Conservation (phyloP, 352 stramenopile species). For the Phytophthora megakarya region DNA sequence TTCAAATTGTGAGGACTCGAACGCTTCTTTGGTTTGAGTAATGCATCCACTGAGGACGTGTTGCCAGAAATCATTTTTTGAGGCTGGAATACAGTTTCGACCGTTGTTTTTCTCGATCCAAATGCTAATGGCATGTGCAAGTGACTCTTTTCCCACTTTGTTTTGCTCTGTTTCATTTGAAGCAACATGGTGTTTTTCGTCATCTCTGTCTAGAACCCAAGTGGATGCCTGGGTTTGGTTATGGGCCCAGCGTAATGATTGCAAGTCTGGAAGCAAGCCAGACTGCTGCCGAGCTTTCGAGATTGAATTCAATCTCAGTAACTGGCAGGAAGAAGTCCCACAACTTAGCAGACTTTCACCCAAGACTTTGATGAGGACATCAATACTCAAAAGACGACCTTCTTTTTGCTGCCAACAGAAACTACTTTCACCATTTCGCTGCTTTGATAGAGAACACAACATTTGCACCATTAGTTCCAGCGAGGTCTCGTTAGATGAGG, state of each 20-base stretch:
- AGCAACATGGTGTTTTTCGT: too few relatives aligned
- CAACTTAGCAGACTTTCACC: conserved; percentile 34
- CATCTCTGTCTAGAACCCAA: conserved; percentile 36
- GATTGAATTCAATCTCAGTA: conserved; percentile 12
- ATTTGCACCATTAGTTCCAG: conserved; percentile 58
- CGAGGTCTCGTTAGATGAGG: conserved; percentile 1
- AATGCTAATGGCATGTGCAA: conserved; percentile 22
- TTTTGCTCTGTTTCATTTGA: neutral
- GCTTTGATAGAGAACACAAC: conserved; percentile 46
- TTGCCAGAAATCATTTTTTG: conserved; percentile 35
- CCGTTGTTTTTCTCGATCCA: conserved; percentile 28
- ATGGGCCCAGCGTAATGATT: conserved; percentile 27
- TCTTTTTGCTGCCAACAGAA: conserved; percentile 74
- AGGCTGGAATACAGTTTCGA: neutral
- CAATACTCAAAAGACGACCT: conserved; percentile 71
- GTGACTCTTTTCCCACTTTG: conserved; percentile 13
- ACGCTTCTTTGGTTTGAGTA: conserved; percentile 42
- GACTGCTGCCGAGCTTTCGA: neutral
- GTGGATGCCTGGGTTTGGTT: conserved; percentile 34
- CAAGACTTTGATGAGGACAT: conserved; percentile 52
- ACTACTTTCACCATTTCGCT: conserved; percentile 7
- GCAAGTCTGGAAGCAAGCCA: conserved; percentile 1
- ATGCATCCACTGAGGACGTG: conserved; percentile 47
- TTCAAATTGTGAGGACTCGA: conserved; percentile 68
- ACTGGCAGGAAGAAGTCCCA: neutral